phyloP scores from a whole-genome alignment of 1,284 basidiomycete species.

The Hemileia vastatrix region DNA sequence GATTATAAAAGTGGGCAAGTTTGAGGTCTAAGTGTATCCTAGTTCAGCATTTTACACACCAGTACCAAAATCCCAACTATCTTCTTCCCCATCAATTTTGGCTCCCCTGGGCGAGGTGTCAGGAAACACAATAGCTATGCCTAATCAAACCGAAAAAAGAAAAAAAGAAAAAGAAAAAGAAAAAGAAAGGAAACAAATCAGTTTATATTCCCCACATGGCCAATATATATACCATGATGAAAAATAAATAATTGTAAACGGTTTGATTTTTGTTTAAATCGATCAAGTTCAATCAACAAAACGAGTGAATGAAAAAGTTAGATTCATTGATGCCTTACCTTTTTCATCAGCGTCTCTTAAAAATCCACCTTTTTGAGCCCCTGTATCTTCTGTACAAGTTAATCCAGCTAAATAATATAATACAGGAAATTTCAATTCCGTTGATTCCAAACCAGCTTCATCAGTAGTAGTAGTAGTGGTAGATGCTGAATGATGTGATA shows the following conservation, averaged over 20 bases:
- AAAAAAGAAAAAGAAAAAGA: background rate
- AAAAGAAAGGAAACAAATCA: background rate
- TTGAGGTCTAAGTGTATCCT: background rate
- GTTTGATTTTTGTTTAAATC: too few relatives aligned
- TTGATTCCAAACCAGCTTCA: too few relatives aligned
- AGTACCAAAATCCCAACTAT: conserved; percentile 63
- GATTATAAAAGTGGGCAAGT: background rate
- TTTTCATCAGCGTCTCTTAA: conserved; percentile 67
- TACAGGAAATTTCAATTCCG: too few relatives aligned
- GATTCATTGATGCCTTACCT: conserved; percentile 41
- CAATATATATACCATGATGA: too few relatives aligned
- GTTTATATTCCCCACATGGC: background rate
- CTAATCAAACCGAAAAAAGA: too few relatives aligned
- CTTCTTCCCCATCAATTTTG: conserved; percentile 67
- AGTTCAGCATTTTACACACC: background rate
- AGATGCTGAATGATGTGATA: too few relatives aligned
- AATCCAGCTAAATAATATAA: conserved; percentile 85
- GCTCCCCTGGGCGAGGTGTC: conserved; percentile 93
- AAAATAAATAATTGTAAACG: too few relatives aligned
- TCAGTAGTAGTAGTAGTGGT: too few relatives aligned
- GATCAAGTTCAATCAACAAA: too few relatives aligned
- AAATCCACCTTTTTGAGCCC: conserved; percentile 76
- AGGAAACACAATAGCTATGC: conserved; percentile 85
- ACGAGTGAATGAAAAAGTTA: too few relatives aligned
- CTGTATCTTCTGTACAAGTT: conserved; percentile 93